Base-by-base conservation (phyloP, 2,329 filamentous ascomycete species). In the Alternaria incomplexa region DNA sequence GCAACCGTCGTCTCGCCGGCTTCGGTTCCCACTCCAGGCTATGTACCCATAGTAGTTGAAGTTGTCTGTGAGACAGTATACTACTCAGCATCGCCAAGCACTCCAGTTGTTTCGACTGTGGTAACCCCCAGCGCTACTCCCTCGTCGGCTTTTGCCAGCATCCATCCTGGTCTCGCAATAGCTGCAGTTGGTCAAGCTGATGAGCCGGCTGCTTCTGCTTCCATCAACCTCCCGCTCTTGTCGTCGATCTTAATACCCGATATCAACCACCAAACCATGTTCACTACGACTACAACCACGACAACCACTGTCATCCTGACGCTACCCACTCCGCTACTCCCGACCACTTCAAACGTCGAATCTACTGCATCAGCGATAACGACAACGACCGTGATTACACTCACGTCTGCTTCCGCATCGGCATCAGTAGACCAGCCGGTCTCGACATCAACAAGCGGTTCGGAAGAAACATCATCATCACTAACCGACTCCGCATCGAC, bases 231-330 rank as follows among this genome's bases (percentile, higher is more conserved):
- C 22, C 13, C 9, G 20, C 54, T 62, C 22, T 44, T 62, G 17
- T 62, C 59, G 5, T 62, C 59, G 7, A 62, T 62, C 36, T 40
- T 62, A 11, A 32, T 58, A 15, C 51, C 59, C 5, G 30, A 51
- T 17, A 10, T 44, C 46, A 32, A 23, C 12, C 56, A 30, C n/a
- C 32, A 32, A 30, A 23, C 59, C 8, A 32, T 47, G 6, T 23
- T 17, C 20, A 47, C 43, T 8, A 28, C 6, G 44, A 51, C 50
- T 23, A 28, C 40, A 2, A 44, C 55, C 9, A 25, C 28, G 12
- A 56, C 47, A 6, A 56, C 52, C 4, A 52, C 36, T 2, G 44
- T 52, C 5, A 26, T 54, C n/a, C 20, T 54, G 13, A 55, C 44
- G 6, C 8, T 57, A 6, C 32, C 60, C 3, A 44, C 23, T 12